Evolutionary conservation across 2,329 filamentous ascomycete genomes (phyloP), one percentile per base, ranked within the genome.

Genomic region (Paecilomyces fulvus): DNA sequence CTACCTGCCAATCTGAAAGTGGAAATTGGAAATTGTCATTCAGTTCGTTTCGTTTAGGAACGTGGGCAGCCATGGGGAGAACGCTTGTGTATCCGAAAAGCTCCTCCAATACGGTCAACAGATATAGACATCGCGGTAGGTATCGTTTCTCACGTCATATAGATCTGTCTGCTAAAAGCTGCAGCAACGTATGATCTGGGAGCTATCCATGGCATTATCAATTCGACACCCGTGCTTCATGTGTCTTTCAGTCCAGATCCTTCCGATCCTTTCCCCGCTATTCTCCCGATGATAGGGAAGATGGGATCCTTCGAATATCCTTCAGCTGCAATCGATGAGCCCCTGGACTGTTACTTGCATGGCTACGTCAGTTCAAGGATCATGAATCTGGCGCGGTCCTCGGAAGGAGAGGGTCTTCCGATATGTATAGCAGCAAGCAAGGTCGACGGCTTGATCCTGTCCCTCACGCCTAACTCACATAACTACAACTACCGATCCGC

Each of bases 401-500:
- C 67, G 14, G 67, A 73, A 33, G 70, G 72, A 7, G 64, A 77
- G 23, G 86, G 86, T 9, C 72, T 95, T 20, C 88, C 90, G 1
- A 75, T 95, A 48, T 87, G 83, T 65, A 78, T 94, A 31, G 81
- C 86, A 21, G 88, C 88, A 1, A 88, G 84, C 50, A 84, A 87
- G 67, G 74, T 95, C 43, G 89, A 95, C 73, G 90, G 90, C 43
- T 77, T 94, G 54, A 85, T 95, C 8, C 82, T 95, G 30, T 82
- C 88, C 20, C 80, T 95, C 12, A 90, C 90, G 0, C 88, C 90
- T 11, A 88, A 89, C 75, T 83, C 82, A 58, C 89, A 95, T 77
- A 89, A 83, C 75, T 92, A 90, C 77, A 92, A 95, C 77, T 95
- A 94, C 75, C 88, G 89, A 60, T 90, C 86, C 43, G 88, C 88